These are phyloP conservation scores for Penstemon davidsonii DNA, from an alignment of 257 asterid genomes.

Conservation along the genomic window DNA sequence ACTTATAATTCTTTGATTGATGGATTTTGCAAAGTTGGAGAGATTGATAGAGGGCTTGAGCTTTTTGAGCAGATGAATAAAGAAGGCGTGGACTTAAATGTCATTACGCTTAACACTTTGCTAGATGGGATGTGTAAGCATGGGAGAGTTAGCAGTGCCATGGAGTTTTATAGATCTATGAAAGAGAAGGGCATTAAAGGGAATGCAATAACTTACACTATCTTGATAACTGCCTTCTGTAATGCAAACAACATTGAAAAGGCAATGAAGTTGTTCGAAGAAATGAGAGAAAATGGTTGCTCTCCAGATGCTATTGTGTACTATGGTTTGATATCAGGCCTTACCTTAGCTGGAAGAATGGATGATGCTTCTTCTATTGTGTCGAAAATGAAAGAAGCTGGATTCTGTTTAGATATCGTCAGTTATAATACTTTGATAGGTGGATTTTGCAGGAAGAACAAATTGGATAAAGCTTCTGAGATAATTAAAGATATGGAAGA, in stretches of 20 bases:
- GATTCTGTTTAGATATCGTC: constrained; percentile 57
- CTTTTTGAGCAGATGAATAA: constrained; percentile 61
- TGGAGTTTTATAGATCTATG: constrained; percentile 51
- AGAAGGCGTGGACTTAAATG: constrained; percentile 46
- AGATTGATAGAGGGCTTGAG: constrained; percentile 52
- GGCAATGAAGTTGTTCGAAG: constrained; percentile 65
- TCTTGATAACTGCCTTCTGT: constrained; percentile 74
- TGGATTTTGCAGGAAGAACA: constrained; percentile 72
- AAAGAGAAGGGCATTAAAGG: constrained; percentile 58
- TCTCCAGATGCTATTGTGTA: constrained; percentile 65
- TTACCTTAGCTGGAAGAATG: constrained; percentile 63
- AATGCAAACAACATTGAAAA: constrained; percentile 61
- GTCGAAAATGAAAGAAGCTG: constrained; percentile 63
- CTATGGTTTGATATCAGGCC: constrained; percentile 73
- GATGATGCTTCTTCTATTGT: constrained; percentile 58
- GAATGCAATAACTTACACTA: constrained; percentile 53
- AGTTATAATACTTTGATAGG: constrained; percentile 67
- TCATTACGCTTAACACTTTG: constrained; percentile 56
- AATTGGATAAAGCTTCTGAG: constrained; percentile 54
- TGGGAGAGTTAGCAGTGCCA: constrained; percentile 60
- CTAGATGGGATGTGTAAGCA: constrained; percentile 70
- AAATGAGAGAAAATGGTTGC: constrained; percentile 58
- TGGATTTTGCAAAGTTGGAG: constrained; percentile 84
- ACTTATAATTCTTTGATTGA: constrained; percentile 73
- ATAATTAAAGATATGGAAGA: constrained; percentile 62